These are phyloP conservation scores for Colletotrichum kahawae DNA, from an alignment of 2,329 filamentous ascomycete genomes.

Conservation along the genomic window DNA sequence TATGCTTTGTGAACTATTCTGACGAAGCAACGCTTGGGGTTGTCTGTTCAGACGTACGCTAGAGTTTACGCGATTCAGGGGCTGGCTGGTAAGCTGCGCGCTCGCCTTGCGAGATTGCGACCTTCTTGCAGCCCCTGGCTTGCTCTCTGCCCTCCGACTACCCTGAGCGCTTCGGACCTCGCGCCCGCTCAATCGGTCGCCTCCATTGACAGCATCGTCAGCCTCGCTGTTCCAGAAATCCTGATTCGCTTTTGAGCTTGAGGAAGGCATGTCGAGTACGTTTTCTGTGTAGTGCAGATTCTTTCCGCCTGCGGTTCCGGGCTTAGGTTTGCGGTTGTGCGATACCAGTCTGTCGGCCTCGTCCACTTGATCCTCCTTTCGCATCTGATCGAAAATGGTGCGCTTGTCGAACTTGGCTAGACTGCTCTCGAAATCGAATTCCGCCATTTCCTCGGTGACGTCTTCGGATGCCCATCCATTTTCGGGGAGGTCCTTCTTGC, in stretches of 20 bases:
- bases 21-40: conserved; percentile 12
- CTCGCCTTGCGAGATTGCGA: conserved; percentile 65
- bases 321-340: conserved; percentile 76
- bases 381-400: conserved; percentile 88
- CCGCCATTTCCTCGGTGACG: conserved; percentile 90
- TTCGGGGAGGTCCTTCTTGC: conserved; percentile 49
- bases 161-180: conserved; percentile 57
- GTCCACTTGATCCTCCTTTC: conserved; percentile 86
- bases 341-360: conserved; percentile 89
- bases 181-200: conserved; percentile 52
- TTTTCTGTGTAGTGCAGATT: conserved; percentile 93
- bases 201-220: conserved; percentile 60
- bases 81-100: conserved; percentile 41
- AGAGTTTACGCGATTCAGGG: conserved; percentile 54
- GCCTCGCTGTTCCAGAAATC: conserved; percentile 79
- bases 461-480: conserved; percentile 97
- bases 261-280: conserved; percentile 71
- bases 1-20: conserved; percentile 8
- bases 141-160: conserved; percentile 57
- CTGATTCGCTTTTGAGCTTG: conserved; percentile 43
- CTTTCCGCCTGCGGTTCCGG: conserved; percentile 80
- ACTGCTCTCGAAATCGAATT: conserved; percentile 91
- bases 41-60: conserved; percentile 37
- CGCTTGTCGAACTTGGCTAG: conserved; percentile 95
- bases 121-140: conserved; percentile 50